These are phyloP conservation scores for Drechslerella dactyloides DNA, from an alignment of 2,329 filamentous ascomycete species.

Conservation along the genomic window DNA sequence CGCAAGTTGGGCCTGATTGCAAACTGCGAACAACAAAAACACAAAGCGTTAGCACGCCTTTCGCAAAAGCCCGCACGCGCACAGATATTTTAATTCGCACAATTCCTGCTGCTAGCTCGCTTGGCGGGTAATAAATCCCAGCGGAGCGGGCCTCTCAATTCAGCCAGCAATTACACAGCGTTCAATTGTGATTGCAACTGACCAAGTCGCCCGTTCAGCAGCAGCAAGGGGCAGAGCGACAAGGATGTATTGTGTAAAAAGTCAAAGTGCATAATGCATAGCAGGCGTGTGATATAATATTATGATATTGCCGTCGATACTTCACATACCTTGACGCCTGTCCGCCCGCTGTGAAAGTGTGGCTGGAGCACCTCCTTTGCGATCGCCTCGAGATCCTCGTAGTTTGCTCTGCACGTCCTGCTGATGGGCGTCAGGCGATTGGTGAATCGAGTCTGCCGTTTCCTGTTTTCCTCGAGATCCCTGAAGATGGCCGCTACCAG, in stretches of 20 bases:
- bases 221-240: too few relatives aligned
- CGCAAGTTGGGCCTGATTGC: slow-evolving; percentile 74
- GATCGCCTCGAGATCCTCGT: slow-evolving; percentile 71
- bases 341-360: slow-evolving; percentile 65
- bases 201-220: slow-evolving; percentile 32
- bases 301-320: slow-evolving; percentile 42
- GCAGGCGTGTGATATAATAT: slow-evolving; percentile 26
- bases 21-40: slow-evolving; percentile 67
- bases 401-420: slow-evolving; percentile 69
- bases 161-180: slow-evolving; percentile 8
- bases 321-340: slow-evolving; percentile 54
- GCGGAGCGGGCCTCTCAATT: slow-evolving; percentile 32
- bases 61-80: too few relatives aligned
- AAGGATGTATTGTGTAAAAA: too few relatives aligned
- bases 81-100: too few relatives aligned
- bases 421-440: slow-evolving; percentile 64
- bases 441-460: slow-evolving; percentile 61
- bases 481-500: slow-evolving; percentile 63
- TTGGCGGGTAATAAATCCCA: slow-evolving; percentile 47
- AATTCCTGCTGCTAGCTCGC: too few relatives aligned
- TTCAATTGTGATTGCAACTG: slow-evolving; percentile 3
- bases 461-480: slow-evolving; percentile 59
- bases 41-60: too few relatives aligned
- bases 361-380: slow-evolving; percentile 68
- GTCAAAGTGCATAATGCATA: too few relatives aligned